phyloP scores from a whole-genome alignment of 2,329 filamentous ascomycete genomes.

The Drechslerella dactyloides region DNA sequence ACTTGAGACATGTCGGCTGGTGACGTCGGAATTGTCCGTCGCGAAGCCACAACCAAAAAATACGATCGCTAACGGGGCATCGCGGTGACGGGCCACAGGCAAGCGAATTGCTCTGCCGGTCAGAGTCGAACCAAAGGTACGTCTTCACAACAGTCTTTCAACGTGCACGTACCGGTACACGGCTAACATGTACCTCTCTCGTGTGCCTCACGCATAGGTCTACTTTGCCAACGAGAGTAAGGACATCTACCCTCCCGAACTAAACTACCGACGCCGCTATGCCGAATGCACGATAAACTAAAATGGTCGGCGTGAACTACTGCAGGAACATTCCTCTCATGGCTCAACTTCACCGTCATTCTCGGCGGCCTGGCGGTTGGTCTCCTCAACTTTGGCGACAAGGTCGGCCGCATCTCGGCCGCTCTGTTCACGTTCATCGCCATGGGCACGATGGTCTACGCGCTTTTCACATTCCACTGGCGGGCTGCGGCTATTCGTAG shows the following conservation, averaged over 20 bases:
- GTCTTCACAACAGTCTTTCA: not conserved
- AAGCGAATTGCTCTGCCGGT: slow-evolving; percentile 98
- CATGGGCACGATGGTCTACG: slow-evolving; percentile 94
- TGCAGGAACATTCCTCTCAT: slow-evolving; percentile 82
- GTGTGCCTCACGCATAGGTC: slow-evolving; percentile 62
- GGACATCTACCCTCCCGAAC: too few species aligned
- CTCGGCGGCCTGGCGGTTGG: slow-evolving; percentile 94
- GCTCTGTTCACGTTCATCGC: slow-evolving; percentile 93
- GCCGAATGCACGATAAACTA: not conserved
- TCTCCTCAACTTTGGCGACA: slow-evolving; percentile 97
- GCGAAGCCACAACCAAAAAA: slow-evolving; percentile 10
- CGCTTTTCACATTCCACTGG: slow-evolving; percentile 95
- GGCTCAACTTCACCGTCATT: slow-evolving; percentile 99
- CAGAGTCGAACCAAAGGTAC: slow-evolving; percentile 86
- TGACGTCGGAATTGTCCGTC: slow-evolving; percentile 13
- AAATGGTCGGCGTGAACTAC: not conserved
- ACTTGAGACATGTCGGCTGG: not conserved
- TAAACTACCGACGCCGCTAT: not conserved
- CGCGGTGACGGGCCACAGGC: slow-evolving; percentile 64
- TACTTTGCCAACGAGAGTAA: slow-evolving; percentile 98
- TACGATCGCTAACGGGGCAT: slow-evolving; percentile 18
- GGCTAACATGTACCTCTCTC: not conserved
- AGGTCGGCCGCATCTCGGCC: slow-evolving; percentile 89
- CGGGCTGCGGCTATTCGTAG: slow-evolving; percentile 88
- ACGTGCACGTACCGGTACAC: not conserved